phyloP scores from a whole-genome alignment of 768 basidiomycete genomes.

The Galerina sulciceps region DNA sequence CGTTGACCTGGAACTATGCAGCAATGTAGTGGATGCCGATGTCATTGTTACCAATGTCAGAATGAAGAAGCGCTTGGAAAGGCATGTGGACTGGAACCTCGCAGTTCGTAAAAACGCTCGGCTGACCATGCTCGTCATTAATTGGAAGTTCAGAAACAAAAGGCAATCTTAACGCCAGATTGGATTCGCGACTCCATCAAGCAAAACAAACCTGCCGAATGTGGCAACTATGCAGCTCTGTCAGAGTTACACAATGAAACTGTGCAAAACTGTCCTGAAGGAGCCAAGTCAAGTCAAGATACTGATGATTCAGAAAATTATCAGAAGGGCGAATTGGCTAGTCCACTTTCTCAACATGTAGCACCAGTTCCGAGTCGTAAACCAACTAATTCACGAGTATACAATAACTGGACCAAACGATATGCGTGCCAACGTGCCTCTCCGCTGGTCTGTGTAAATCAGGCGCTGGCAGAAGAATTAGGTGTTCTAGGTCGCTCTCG shows the following conservation, averaged over 20 bases:
- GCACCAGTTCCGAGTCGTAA: constrained; percentile 17
- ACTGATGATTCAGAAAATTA: background rate
- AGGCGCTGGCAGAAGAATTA: constrained; percentile 61
- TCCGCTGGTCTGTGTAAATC: constrained; percentile 73
- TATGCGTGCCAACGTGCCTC: constrained; percentile 68
- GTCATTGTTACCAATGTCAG: constrained; percentile 67
- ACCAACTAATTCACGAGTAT: constrained; percentile 25
- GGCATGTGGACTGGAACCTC: constrained; percentile 67
- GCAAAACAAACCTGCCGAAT: constrained; percentile 49
- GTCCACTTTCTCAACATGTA: background rate
- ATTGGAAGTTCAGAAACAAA: constrained; percentile 53
- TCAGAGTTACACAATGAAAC: constrained; percentile 52
- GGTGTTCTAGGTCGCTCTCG: constrained; percentile 60
- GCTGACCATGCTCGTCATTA: constrained; percentile 4
- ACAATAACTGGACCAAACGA: constrained; percentile 40
- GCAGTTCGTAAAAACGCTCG: constrained; percentile 51
- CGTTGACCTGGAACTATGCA: constrained; percentile 37
- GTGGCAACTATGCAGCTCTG: constrained; percentile 60
- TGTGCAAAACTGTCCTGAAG: constrained; percentile 43
- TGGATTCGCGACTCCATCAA: constrained; percentile 70
- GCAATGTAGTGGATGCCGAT: constrained; percentile 53
- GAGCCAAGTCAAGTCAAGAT: constrained; percentile 24
- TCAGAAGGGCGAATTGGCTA: constrained; percentile 1
- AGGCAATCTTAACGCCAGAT: constrained; percentile 68
- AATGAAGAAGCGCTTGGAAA: constrained; percentile 71